Percentiles rank a stretch among this genome's conserved stretches.
phyloP scores from a whole-genome alignment of 2,329 filamentous ascomycete genomes.

The Colletotrichum liriopes region DNA sequence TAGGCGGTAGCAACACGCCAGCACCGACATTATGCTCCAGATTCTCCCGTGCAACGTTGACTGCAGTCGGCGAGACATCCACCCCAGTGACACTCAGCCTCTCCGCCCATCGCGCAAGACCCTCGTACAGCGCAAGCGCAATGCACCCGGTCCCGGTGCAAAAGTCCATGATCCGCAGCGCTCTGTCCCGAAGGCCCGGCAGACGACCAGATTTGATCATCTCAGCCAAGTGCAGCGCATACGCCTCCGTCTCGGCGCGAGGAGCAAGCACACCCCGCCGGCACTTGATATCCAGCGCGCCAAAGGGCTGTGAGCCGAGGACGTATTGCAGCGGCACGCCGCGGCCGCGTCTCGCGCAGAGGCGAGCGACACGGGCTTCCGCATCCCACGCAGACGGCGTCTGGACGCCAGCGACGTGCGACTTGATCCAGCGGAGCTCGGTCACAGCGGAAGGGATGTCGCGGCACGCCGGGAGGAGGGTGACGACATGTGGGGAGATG shows the following conservation, averaged over 20 bases:
- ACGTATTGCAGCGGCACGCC: conserved; percentile 92
- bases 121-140: conserved; percentile 79
- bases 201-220: conserved; percentile 51
- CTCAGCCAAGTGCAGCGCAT: conserved; percentile 70
- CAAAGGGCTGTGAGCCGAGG: conserved; percentile 90
- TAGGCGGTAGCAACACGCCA: conserved; percentile 45
- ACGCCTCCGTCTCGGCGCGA: conserved; percentile 82
- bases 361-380: conserved; percentile 44
- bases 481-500: conserved; percentile 70
- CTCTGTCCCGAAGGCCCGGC: conserved; percentile 15
- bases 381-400: not conserved
- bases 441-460: conserved; percentile 74
- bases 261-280: conserved; percentile 87
- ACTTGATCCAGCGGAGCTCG: conserved; percentile 81
- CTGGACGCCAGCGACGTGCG: conserved; percentile 64
- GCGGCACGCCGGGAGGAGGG: conserved; percentile 76
- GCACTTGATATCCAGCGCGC: conserved; percentile 84
- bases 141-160: conserved; percentile 96
- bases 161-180: conserved; percentile 81
- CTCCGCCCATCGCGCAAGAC: conserved; percentile 63
- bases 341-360: conserved; percentile 66
- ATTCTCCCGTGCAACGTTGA: conserved; percentile 78
- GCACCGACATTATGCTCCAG: conserved; percentile 62
- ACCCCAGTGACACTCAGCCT: conserved; percentile 74
- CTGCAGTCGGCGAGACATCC: conserved; percentile 79